These are phyloP conservation scores for Fusarium falciforme DNA, from an alignment of 2,329 filamentous ascomycete species.

Conservation along the genomic window DNA sequence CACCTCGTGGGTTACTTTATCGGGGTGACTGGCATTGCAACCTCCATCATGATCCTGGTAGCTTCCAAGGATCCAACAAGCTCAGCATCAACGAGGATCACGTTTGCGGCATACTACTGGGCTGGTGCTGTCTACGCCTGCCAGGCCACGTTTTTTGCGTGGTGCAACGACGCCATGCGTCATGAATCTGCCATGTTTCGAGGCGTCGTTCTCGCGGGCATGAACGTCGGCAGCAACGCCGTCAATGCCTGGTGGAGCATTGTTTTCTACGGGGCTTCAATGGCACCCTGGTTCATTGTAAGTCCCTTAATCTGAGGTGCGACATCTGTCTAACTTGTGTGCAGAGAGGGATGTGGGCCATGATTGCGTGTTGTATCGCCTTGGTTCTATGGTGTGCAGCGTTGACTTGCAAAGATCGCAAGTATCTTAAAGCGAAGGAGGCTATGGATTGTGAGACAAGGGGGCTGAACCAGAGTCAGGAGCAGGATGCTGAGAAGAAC, in stretches of 20 bases:
- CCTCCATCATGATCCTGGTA: slow-evolving; percentile 70
- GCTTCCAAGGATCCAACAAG: slow-evolving; percentile 56
- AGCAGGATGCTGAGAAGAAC: slow-evolving; percentile 3
- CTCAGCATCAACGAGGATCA: slow-evolving; percentile 58
- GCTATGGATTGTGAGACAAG: slow-evolving; percentile 5
- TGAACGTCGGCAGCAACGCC: slow-evolving; percentile 76
- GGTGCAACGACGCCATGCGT: slow-evolving; percentile 78
- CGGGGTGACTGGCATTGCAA: slow-evolving; percentile 70
- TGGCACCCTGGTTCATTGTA: slow-evolving; percentile 74
- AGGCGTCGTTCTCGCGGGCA: slow-evolving; percentile 75
- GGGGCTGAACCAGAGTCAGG: slow-evolving; percentile 14
- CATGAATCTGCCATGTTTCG: slow-evolving; percentile 72
- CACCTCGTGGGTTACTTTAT: slow-evolving; percentile 77
- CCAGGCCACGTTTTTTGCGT: slow-evolving; percentile 80
- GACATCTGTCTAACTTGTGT: background rate
- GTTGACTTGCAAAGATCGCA: slow-evolving; percentile 54
- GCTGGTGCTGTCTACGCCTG: slow-evolving; percentile 77
- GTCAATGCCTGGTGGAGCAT: slow-evolving; percentile 81
- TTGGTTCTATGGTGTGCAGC: slow-evolving; percentile 69
- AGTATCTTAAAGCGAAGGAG: slow-evolving; percentile 2
- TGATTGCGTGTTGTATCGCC: slow-evolving; percentile 73
- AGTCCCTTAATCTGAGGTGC: slow-evolving; percentile 40
- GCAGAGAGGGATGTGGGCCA: slow-evolving; percentile 75
- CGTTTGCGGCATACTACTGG: slow-evolving; percentile 77
- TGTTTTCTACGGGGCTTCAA: slow-evolving; percentile 74